Conservation (phyloP, 345 rosid species). For the Eucalyptus erythrocorys region DNA sequence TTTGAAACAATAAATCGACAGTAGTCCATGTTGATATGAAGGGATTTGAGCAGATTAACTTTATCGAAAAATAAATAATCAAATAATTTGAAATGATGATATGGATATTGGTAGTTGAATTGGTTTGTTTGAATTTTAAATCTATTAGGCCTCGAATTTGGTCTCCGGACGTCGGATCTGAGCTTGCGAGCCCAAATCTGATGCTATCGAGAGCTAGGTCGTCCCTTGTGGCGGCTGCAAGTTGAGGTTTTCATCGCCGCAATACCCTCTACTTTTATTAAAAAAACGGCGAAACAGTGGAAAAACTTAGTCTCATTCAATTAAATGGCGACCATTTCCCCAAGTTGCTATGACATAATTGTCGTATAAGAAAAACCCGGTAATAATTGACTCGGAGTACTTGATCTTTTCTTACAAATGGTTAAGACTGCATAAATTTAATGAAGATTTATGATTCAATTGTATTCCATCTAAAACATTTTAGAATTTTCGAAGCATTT, state of each 20-base stretch:
- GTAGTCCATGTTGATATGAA: neutral
- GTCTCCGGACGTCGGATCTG: neutral
- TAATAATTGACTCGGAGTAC: neutral
- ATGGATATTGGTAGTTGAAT: neutral
- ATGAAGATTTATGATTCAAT: accelerated
- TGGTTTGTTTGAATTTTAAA: neutral
- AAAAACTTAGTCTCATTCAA: neutral
- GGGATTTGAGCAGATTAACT: too few relatives aligned
- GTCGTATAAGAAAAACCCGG: neutral
- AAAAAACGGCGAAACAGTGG: neutral
- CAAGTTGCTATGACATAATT: neutral
- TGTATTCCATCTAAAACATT: neutral
- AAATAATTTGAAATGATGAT: too few relatives aligned
- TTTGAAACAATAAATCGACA: neutral
- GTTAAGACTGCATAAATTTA: neutral
- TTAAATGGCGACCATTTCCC: neutral
- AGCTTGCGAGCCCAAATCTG: too few relatives aligned
- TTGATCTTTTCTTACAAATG: neutral
- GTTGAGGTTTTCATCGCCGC: too few relatives aligned
- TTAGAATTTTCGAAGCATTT: neutral
- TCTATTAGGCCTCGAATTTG: neutral
- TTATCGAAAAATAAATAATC: too few relatives aligned
- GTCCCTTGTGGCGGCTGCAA: neutral
- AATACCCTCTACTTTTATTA: too few relatives aligned
- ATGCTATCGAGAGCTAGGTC: neutral